Evolutionary conservation across 1,284 basidiomycete species (phyloP).

Genomic region (Rhodotorula mucilaginosa): DNA sequence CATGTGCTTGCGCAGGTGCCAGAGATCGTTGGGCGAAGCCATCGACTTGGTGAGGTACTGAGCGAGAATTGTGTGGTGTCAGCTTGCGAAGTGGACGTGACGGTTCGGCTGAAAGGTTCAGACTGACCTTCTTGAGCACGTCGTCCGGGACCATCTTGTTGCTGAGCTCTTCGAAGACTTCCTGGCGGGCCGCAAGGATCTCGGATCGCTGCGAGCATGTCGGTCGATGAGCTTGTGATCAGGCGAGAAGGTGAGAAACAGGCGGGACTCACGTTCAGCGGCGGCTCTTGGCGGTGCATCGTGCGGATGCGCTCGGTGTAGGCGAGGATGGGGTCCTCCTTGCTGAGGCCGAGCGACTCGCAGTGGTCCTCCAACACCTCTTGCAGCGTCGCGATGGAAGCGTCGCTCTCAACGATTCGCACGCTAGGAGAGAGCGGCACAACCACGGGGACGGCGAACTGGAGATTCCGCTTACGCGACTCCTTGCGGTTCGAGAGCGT

Average conservation of each 20-base stretch:
- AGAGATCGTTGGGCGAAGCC: conserved; percentile 79
- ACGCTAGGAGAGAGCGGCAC: conserved; percentile 81
- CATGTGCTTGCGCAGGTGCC: conserved; percentile 97
- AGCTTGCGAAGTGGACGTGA: not conserved
- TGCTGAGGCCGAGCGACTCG: conserved; percentile 68
- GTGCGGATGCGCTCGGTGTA: conserved; percentile 78
- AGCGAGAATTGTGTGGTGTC: not conserved
- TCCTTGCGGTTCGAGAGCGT: conserved; percentile 85
- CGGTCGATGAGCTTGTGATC: not conserved
- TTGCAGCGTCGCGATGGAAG: conserved; percentile 83
- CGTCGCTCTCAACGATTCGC: conserved; percentile 85
- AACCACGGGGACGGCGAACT: conserved; percentile 85
- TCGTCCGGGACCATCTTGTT: conserved; percentile 88
- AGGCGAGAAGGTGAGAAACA: not conserved
- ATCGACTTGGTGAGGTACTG: conserved; percentile 89
- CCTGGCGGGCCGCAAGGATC: conserved; percentile 52
- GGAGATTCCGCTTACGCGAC: conserved; percentile 83
- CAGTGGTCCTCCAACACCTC: conserved; percentile 94
- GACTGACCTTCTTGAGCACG: conserved; percentile 73
- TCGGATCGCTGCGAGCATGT: conserved; percentile 17
- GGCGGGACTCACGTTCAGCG: conserved; percentile 22
- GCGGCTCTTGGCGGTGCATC: conserved; percentile 28
- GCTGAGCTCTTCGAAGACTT: conserved; percentile 85
- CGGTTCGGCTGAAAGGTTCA: no score
- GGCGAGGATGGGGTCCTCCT: conserved; percentile 83